Evolutionary conservation across 305 asterid species (phyloP).

Genomic region (Stenogyne calaminthoides): DNA sequence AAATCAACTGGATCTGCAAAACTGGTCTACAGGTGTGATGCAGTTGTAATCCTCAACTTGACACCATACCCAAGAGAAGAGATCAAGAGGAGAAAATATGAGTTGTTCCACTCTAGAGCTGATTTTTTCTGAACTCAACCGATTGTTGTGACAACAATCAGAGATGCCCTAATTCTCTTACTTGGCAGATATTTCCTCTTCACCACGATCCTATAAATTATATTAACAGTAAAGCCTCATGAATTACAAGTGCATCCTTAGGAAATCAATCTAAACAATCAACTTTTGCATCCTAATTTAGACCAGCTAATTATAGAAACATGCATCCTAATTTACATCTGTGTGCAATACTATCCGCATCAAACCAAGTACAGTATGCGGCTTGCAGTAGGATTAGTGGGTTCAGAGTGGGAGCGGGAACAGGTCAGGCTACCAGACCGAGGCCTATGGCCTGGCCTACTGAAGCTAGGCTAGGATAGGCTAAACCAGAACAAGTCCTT

Average conservation of each 20-base stretch:
- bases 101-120: not conserved
- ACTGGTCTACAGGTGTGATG: not conserved
- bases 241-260: not conserved
- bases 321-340: not conserved
- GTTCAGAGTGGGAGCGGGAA: not conserved
- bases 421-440: not conserved
- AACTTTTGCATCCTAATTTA: not conserved
- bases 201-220: not conserved
- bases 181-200: not conserved
- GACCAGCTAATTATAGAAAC: not conserved
- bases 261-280: conserved; percentile 5
- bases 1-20: not conserved
- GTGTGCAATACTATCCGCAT: not conserved
- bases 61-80: not conserved
- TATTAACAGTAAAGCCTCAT: not conserved
- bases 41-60: not conserved
- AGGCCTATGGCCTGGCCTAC: not conserved
- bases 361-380: not conserved
- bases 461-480: not conserved
- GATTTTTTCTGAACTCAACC: conserved; percentile 11
- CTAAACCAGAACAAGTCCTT: not conserved
- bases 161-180: not conserved
- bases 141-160: not conserved
- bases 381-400: not conserved
- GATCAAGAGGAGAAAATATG: not conserved